These are phyloP conservation scores for Drosera capensis DNA, from an alignment of 148 eudicot species.

Conservation along the genomic window DNA sequence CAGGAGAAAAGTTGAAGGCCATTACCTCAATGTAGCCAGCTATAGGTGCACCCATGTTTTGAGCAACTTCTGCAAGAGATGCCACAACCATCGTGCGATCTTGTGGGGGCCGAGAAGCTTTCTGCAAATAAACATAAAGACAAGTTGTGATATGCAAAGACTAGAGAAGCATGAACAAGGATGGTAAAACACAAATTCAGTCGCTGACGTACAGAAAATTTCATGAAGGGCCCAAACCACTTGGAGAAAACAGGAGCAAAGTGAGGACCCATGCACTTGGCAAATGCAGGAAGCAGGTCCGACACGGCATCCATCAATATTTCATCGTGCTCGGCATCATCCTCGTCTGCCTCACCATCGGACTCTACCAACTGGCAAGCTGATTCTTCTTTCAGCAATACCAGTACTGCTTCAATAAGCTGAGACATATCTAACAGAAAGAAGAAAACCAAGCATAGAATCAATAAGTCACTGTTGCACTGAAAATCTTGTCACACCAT, in stretches of 20 bases:
- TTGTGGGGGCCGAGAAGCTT: conserved; percentile 71
- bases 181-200: background rate
- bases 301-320: conserved; percentile 98
- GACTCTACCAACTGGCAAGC: conserved; percentile 73
- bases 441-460: conserved; percentile 4
- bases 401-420: conserved; percentile 62
- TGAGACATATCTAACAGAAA: conserved; percentile 75
- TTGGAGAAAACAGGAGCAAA: conserved; percentile 72
- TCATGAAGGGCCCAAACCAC: conserved; percentile 69
- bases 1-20: background rate
- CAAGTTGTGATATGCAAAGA: conserved; percentile 6
- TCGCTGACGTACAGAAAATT: conserved; percentile 58
- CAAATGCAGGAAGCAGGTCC: conserved; percentile 93
- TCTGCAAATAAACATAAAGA: conserved; percentile 36
- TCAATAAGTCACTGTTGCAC: conserved; percentile 4
- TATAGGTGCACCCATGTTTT: conserved; percentile 92
- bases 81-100: conserved; percentile 99
- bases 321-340: conserved; percentile 77
- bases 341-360: conserved; percentile 74
- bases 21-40: conserved; percentile 80
- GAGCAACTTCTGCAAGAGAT: conserved; percentile 96
- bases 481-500: background rate
- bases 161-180: background rate
- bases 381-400: conserved; percentile 61
- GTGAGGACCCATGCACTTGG: conserved; percentile 79